Evolutionary conservation across 768 basidiomycete species (phyloP).

Genomic region (Auricularia sp.): DNA sequence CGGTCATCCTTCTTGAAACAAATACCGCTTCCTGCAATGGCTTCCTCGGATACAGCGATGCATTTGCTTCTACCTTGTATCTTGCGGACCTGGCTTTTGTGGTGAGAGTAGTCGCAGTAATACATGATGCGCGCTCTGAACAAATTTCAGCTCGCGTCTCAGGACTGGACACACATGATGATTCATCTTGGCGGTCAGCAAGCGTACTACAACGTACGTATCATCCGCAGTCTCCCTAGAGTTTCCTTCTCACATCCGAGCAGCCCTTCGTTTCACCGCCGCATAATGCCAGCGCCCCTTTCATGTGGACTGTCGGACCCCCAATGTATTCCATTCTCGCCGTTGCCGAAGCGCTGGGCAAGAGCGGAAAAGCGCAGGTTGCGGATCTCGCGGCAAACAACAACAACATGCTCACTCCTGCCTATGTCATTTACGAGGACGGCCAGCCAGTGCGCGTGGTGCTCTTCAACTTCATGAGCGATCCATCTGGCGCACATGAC

Average conservation of each 20-base stretch:
- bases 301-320: slow-evolving; percentile 63
- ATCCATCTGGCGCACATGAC: slow-evolving; percentile 43
- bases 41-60: slow-evolving; percentile 45
- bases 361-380: slow-evolving; percentile 50
- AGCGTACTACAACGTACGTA: slow-evolving; percentile 52
- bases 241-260: no score
- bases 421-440: slow-evolving; percentile 67
- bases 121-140: slow-evolving; percentile 38
- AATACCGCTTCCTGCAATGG: slow-evolving; percentile 47
- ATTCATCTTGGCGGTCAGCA: slow-evolving; percentile 55
- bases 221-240: neutral
- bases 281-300: slow-evolving; percentile 41
- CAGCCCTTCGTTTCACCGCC: slow-evolving; percentile 35
- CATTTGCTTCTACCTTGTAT: slow-evolving; percentile 53
- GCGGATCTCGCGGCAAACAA: slow-evolving; percentile 48
- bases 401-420: slow-evolving; percentile 47
- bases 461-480: slow-evolving; percentile 64
- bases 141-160: slow-evolving; percentile 34
- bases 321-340: slow-evolving; percentile 66
- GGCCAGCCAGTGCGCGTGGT: slow-evolving; percentile 49
- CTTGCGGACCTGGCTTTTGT: slow-evolving; percentile 50
- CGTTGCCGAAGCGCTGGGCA: slow-evolving; percentile 62
- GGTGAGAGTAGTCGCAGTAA: slow-evolving; percentile 25
- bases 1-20: slow-evolving; percentile 59
- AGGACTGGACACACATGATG: slow-evolving; percentile 41